A percentile compares a stretch with the other conserved stretches of the same genome.
phyloP scores from a whole-genome alignment of 2,329 filamentous ascomycete genomes.

The Boeremia exigua region DNA sequence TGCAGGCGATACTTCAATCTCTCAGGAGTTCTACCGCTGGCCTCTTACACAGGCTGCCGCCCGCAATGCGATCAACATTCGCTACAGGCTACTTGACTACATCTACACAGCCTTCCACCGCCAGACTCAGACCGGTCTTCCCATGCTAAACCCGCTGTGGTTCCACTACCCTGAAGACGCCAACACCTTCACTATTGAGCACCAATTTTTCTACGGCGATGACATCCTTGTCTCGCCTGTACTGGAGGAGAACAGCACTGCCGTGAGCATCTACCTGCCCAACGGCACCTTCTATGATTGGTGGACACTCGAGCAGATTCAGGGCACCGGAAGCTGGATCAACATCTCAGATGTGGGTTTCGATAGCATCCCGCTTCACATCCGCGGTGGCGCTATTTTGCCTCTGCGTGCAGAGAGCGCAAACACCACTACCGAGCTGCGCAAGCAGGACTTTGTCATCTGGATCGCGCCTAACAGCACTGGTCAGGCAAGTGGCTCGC shows the following conservation, averaged over 20 bases:
- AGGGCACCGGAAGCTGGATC: constrained; percentile 54
- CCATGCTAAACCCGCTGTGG: constrained; percentile 71
- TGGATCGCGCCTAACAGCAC: constrained; percentile 69
- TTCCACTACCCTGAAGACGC: constrained; percentile 69
- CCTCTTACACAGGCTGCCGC: constrained; percentile 66
- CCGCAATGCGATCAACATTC: constrained; percentile 69
- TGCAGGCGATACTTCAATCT: constrained; percentile 59
- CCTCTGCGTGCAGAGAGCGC: constrained; percentile 63
- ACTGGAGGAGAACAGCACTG: constrained; percentile 58
- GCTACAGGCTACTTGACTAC: constrained; percentile 77
- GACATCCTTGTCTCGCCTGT: constrained; percentile 64
- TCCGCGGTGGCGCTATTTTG: constrained; percentile 68
- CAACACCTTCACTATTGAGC: constrained; percentile 58
- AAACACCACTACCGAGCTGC: constrained; percentile 68
- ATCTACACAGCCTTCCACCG: constrained; percentile 73
- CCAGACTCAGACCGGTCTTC: constrained; percentile 66
- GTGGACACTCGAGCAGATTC: constrained; percentile 58
- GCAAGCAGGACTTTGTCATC: constrained; percentile 73
- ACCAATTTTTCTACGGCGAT: constrained; percentile 66
- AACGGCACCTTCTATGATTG: constrained; percentile 67
- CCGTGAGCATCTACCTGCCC: constrained; percentile 63
- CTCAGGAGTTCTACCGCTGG: constrained; percentile 66
- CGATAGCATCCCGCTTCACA: constrained; percentile 67
- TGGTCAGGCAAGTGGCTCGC: constrained; percentile 68
- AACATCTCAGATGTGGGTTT: constrained; percentile 56